Conservation (phyloP, 257 asterid species). For the Penstemon davidsonii region DNA sequence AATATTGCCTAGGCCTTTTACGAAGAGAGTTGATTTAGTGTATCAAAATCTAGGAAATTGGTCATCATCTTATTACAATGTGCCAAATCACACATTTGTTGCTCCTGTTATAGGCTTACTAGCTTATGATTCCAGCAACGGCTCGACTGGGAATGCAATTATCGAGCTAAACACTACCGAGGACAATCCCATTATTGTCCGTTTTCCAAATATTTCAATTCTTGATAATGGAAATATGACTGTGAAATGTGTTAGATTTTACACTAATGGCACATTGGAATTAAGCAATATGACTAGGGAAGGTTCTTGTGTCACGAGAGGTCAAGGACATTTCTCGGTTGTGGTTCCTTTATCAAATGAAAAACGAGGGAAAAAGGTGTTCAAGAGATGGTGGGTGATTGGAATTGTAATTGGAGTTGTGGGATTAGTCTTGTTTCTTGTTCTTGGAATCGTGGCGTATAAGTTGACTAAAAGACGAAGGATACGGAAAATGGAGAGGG, state of each 20-base stretch:
- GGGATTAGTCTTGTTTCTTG: slow-evolving; percentile 39
- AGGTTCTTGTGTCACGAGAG: slow-evolving; percentile 41
- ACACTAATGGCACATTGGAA: slow-evolving; percentile 43
- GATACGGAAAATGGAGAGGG: slow-evolving; percentile 55
- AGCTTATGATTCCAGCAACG: slow-evolving; percentile 48
- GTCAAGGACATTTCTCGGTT: slow-evolving; percentile 68
- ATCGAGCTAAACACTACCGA: slow-evolving; percentile 35
- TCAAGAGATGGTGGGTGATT: slow-evolving; percentile 57
- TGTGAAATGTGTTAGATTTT: slow-evolving; percentile 57
- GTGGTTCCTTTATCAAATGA: slow-evolving; percentile 40
- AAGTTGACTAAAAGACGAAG: slow-evolving; percentile 33
- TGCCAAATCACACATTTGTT: slow-evolving; percentile 49
- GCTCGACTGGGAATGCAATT: slow-evolving; percentile 19
- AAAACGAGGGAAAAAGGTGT: slow-evolving; percentile 3
- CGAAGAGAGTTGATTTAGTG: slow-evolving; percentile 58
- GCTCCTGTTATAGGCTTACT: slow-evolving; percentile 73
- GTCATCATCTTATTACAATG: slow-evolving; percentile 59
- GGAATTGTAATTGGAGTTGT: slow-evolving; percentile 54
- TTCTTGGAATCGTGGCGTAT: slow-evolving; percentile 28
- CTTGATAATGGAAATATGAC: neutral
- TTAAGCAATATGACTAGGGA: slow-evolving; percentile 43
- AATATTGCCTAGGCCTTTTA: slow-evolving; percentile 52
- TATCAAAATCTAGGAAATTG: slow-evolving; percentile 66
- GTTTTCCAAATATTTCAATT: slow-evolving; percentile 36
- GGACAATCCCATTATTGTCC: slow-evolving; percentile 42